These are phyloP conservation scores for Russula compacta DNA, from an alignment of 768 basidiomycete genomes.

Conservation along the genomic window DNA sequence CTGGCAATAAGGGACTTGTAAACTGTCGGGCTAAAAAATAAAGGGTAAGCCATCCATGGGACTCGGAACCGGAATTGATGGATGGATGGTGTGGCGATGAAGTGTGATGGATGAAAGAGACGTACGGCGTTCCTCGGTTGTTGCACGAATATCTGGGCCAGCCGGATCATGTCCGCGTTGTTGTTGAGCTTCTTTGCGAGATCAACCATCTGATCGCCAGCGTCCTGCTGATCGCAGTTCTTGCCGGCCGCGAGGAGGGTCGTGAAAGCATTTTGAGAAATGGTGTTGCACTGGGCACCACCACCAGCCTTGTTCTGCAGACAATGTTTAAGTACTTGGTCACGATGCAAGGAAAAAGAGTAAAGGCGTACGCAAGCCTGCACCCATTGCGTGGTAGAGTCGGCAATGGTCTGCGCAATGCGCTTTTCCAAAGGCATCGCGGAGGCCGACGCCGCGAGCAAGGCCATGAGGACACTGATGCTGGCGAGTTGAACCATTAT, in stretches of 20 bases:
- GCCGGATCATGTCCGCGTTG: conserved; percentile 37
- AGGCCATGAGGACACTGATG: background rate
- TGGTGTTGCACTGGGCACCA: conserved; percentile 43
- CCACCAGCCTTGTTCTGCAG: conserved; percentile 47
- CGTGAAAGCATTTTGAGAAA: conserved; percentile 44
- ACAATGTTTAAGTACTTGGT: background rate
- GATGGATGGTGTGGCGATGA: background rate
- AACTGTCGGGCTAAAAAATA: conserved; percentile 30
- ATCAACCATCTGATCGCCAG: conserved; percentile 40
- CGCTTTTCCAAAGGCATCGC: conserved; percentile 34
- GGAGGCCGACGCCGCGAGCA: background rate
- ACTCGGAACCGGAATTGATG: no score
- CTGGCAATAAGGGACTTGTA: conserved; percentile 44
- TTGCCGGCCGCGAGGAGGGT: conserved; percentile 46
- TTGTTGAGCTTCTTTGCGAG: conserved; percentile 39
- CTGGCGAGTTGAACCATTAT: conserved; percentile 4
- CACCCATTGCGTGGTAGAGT: conserved; percentile 42
- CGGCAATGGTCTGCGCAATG: conserved; percentile 40
- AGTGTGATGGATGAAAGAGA: background rate
- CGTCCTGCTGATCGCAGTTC: conserved; percentile 37
- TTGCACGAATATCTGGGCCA: conserved; percentile 46
- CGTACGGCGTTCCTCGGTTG: conserved; percentile 47
- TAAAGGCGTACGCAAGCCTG: conserved; percentile 40
- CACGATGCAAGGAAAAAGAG: background rate
- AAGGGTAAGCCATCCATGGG: background rate